These are phyloP conservation scores for Stachybotrys echinatus DNA, from an alignment of 2,329 filamentous ascomycete genomes.

Conservation along the genomic window DNA sequence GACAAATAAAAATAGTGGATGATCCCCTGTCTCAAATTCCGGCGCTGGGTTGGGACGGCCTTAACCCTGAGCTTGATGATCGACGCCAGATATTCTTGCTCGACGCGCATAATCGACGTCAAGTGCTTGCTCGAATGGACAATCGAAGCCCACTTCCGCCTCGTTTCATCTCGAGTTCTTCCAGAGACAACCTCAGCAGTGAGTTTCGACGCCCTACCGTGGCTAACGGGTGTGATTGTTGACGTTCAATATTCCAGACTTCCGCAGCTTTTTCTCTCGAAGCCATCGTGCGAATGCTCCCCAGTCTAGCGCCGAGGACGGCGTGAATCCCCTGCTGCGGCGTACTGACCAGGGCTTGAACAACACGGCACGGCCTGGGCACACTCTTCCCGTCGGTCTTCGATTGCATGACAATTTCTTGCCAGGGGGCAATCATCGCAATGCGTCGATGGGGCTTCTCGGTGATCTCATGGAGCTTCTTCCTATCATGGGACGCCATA, in stretches of 20 bases:
- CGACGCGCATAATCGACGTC: conserved; percentile 40
- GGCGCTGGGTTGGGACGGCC: conserved; percentile 53
- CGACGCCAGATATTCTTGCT: conserved; percentile 42
- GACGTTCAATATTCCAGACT: conserved; percentile 25
- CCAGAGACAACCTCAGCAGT: conserved; percentile 49
- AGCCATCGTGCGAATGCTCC: conserved; percentile 49
- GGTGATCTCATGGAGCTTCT: conserved; percentile 53
- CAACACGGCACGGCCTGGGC: conserved; percentile 39
- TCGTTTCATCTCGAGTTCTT: conserved; percentile 45
- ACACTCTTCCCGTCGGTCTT: conserved; percentile 50
- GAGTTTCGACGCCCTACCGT: conserved; percentile 19
- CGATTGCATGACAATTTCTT: conserved; percentile 22
- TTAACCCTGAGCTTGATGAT: conserved; percentile 45
- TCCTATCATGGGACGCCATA: conserved; percentile 38
- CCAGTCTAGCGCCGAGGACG: conserved; percentile 65
- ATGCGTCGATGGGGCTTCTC: conserved; percentile 49
- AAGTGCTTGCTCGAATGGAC: conserved; percentile 25
- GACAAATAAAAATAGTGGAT: conserved; percentile 11
- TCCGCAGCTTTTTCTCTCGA: conserved; percentile 44
- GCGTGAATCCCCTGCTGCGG: conserved; percentile 79
- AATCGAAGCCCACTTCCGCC: conserved; percentile 57
- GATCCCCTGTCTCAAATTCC: conserved; percentile 42
- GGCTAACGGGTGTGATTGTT: no score
- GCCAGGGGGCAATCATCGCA: conserved; percentile 30
- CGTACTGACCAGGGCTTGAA: conserved; percentile 45